Evolutionary conservation across 2,329 filamentous ascomycete species (phyloP).

Genomic region (Aspergillus terreus): DNA sequence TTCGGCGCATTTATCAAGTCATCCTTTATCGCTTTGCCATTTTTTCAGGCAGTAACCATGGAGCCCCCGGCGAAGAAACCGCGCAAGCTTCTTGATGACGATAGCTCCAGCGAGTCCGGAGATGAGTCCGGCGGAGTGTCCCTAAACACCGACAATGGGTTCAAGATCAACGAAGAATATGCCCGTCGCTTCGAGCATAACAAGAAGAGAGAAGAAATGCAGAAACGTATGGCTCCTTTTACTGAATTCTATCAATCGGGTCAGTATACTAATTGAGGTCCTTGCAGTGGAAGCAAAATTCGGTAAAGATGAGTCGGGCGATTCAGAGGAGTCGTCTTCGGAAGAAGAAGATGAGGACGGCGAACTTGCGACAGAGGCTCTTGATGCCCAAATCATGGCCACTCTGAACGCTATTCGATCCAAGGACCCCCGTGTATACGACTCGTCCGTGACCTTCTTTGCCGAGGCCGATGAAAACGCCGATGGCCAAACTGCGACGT

Average conservation of each 20-base stretch:
- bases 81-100: conserved; percentile 39
- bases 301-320: conserved; percentile 53
- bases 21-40: neutral
- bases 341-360: conserved; percentile 88
- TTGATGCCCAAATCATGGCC: conserved; percentile 83
- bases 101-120: conserved; percentile 37
- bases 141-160: conserved; percentile 34
- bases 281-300: conserved; percentile 82
- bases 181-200: conserved; percentile 91
- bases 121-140: conserved; percentile 40
- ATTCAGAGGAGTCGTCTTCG: conserved; percentile 63
- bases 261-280: neutral
- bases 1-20: neutral
- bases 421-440: conserved; percentile 90
- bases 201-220: conserved; percentile 88
- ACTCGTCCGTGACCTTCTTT: conserved; percentile 76
- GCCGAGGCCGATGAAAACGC: conserved; percentile 57
- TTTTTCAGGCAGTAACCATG: conserved; percentile 22
- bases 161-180: conserved; percentile 89
- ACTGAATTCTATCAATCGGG: neutral
- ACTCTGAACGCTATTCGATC: conserved; percentile 82
- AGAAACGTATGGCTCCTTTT: conserved; percentile 40
- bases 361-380: conserved; percentile 75
- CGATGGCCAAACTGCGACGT: conserved; percentile 22
- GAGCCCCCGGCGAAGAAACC: conserved; percentile 41